Base-by-base conservation (phyloP, 306 rosid genomes). In the Begonia peltatifolia region DNA sequence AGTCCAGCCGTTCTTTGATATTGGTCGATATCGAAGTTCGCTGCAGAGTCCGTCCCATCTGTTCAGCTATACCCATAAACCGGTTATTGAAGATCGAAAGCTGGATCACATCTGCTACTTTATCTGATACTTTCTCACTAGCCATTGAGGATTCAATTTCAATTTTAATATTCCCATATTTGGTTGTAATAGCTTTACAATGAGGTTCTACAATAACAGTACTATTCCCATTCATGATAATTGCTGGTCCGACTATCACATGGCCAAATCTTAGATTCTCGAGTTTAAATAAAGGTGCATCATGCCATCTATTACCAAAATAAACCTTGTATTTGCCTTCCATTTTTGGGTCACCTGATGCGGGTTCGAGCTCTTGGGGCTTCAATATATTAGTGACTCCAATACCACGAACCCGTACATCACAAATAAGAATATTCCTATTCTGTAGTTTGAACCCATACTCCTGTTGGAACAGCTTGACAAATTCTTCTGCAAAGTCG, bases 21-120 rank as follows among this genome's bases (percentile, higher is more conserved):
- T 89, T 89, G 36, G 97, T 84, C 20, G 95, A 89, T 60, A 89
- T 89, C n/a, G 95, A 89, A 57, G 95, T 89, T 75, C 94, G 76
- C 66, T 89, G 97, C 41, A 89, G 73, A 50, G 97, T 85, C 74
- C 95, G 77, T 70, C 95, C 97, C 95, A 89, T 89, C 72, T 89
- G 97, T 74, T 89, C 97, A 2, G 97, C 97, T 74, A 89, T 89
- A 61, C 97, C 97, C 97, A 89, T 89, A 74, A 84, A 89, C 59
- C 94, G 71, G 75, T 84, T 93, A 72, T 80, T 89, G 67, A 89
- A 89, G 60, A 89, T 89, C 50, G 95, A 84, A 49, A 89, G 95
- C 43, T 89, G 95, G 57, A 89, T 93, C 66, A 89, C 95, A 61
- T 89, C 84, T 52, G 84, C 90, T 63, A 78, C 78, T 57, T 82